Evolutionary conservation across 176 grass and related monocot species (phyloP).

Genomic region (Thalia dealbata): DNA sequence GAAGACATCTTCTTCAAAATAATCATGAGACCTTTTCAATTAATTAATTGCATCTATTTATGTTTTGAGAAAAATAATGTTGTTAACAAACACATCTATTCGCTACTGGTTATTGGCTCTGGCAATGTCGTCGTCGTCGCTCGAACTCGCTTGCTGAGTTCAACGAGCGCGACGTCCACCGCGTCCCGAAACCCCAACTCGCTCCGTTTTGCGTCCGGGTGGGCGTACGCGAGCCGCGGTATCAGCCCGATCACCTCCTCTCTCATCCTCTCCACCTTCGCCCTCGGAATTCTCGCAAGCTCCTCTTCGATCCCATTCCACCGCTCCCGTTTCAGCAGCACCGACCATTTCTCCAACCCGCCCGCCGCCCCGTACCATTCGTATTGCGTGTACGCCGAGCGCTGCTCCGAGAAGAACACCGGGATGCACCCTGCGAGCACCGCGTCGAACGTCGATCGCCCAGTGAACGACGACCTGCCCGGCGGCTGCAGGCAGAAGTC

Average conservation of each 20-base stretch:
- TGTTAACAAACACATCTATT: too few species aligned
- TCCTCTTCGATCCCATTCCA: slow-evolving; percentile 2
- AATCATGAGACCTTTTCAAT: too few species aligned
- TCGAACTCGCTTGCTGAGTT: slow-evolving; percentile 19
- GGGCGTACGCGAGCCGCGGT: slow-evolving; percentile 20
- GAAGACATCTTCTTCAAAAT: too few species aligned
- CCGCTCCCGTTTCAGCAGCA: slow-evolving; percentile 13
- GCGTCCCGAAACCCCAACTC: slow-evolving; percentile 23
- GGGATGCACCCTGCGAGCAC: slow-evolving; percentile 21
- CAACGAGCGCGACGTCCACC: slow-evolving; percentile 26
- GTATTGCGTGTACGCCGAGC: slow-evolving; percentile 14
- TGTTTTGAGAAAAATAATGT: too few species aligned
- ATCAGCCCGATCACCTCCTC: slow-evolving; percentile 30
- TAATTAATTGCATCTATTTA: too few species aligned
- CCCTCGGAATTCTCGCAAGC: slow-evolving; percentile 19
- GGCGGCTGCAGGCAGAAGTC: slow-evolving; percentile 21
- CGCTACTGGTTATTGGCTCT: not conserved
- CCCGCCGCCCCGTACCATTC: slow-evolving; percentile 9
- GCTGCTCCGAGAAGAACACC: slow-evolving; percentile 13
- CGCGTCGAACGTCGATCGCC: slow-evolving; percentile 19
- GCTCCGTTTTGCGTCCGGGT: slow-evolving; percentile 15
- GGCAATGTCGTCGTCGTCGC: not conserved
- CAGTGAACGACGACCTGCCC: not conserved
- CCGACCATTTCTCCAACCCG: slow-evolving; percentile 19
- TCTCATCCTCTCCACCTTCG: slow-evolving; percentile 23